Base-by-base conservation (phyloP, 805 yeast species). In the Spathaspora gorwiae region DNA sequence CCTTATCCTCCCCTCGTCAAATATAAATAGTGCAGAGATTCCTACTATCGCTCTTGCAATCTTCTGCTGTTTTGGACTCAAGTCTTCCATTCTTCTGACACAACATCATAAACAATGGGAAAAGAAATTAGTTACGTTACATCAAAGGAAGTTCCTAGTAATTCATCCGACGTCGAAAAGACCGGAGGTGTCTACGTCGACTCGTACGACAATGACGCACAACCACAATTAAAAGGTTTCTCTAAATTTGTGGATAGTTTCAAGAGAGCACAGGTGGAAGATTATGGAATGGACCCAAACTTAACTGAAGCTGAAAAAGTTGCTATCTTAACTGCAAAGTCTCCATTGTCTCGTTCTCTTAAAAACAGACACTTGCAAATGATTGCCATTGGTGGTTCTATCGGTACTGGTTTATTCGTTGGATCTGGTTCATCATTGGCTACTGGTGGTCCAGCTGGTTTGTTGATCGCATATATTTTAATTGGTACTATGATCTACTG, bases 321-420 rank as follows among this genome's bases (percentile, higher is more conserved):
- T 19, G 72, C 71, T 38, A 55, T 67, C 30, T 53, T 61, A 45
- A 69, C 80, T 24, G 73, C 79, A 13, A 69, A 67, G 51, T 65
- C 80, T 39, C 81, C 81, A 14, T 64, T 76, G 44, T 63, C 74
- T 31, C 67, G 84, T 50, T 61, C 75, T 7, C 68, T 83, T 42
- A 80, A 79, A 53, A 75, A 78, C 38, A 74, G 90, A 59, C 92
- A 86, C 60, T 63, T 86, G 54, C 83, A 83, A 52, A 83, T 86
- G 90, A 87, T 86, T 66, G 90, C 95, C 43, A 73, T 86, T 50
- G 92, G 92, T 54, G 90, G 92, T 39, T 76, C 84, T 48, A 86
- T 87, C 54, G 95, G 95, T 56, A 84, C 94, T 12, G 95, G 94
- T 61, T 70, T 87, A 43, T 80, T 88, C 49, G 84, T 88, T 31